A percentile compares a stretch with the other conserved stretches of the same genome.
Conservation (phyloP, 257 asterid genomes). For the Lantana camara region DNA sequence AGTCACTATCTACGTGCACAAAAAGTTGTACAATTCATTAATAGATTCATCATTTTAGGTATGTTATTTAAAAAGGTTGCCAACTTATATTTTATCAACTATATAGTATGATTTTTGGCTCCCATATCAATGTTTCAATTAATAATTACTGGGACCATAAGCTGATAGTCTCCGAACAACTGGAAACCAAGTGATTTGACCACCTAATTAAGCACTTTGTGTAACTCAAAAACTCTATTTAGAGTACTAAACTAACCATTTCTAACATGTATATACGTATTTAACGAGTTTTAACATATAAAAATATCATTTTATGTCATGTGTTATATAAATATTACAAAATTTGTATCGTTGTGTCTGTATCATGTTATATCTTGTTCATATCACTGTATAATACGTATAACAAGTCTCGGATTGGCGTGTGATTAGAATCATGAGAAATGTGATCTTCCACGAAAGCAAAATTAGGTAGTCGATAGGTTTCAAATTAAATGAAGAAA, state of each 20-base stretch:
- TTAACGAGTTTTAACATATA: no score
- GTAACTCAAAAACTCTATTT: background rate
- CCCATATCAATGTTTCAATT: background rate
- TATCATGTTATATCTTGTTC: no score
- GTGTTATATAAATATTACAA: no score
- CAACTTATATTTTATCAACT: background rate
- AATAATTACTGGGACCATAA: background rate
- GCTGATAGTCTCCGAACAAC: background rate
- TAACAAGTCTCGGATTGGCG: no score
- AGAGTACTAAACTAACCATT: background rate
- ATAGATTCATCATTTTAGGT: background rate
- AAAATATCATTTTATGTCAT: no score
- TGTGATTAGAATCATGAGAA: no score
- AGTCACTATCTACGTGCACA: constrained; percentile 20
- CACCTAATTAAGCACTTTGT: background rate
- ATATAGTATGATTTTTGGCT: background rate
- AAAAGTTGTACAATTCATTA: background rate
- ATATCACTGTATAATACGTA: no score
- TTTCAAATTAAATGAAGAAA: no score
- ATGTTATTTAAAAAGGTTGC: constrained; percentile 2
- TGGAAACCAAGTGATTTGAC: constrained; percentile 15
- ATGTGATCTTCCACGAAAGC: no score
- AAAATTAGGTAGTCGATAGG: no score
- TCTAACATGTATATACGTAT: no score
- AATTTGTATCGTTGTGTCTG: no score